Evolutionary conservation across 2,329 filamentous ascomycete genomes (phyloP).

Genomic region (Ascochyta clinopodiicola): DNA sequence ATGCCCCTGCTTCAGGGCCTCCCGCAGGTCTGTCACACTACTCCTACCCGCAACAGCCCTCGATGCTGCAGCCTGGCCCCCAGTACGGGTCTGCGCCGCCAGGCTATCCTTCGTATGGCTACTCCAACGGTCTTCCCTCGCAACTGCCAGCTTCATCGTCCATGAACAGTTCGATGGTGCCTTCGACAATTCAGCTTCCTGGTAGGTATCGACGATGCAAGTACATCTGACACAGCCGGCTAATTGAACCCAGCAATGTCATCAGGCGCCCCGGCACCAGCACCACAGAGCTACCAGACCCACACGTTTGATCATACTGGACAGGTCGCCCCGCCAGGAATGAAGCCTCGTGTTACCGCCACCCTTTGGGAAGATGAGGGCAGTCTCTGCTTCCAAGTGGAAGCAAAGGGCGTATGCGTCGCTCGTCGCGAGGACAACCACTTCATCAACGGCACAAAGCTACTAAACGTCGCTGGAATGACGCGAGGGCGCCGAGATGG

Average conservation of each 20-base stretch:
- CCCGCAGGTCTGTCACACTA: slow-evolving; percentile 78
- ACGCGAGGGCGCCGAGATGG: slow-evolving; percentile 93
- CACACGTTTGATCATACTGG: slow-evolving; percentile 84
- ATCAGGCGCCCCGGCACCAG: slow-evolving; percentile 38
- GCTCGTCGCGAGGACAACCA: slow-evolving; percentile 97
- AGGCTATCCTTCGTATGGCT: slow-evolving; percentile 74
- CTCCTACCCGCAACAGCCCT: slow-evolving; percentile 71
- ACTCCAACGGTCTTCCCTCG: slow-evolving; percentile 78
- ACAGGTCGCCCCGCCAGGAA: slow-evolving; percentile 87
- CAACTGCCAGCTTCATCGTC: slow-evolving; percentile 72
- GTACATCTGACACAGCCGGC: neutral
- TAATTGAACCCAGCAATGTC: slow-evolving; percentile 40
- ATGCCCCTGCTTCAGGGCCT: slow-evolving; percentile 77
- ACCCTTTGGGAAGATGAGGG: slow-evolving; percentile 99
- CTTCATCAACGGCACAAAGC: slow-evolving; percentile 98
- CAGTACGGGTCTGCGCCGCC: slow-evolving; percentile 67
- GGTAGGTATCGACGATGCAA: slow-evolving; percentile 46
- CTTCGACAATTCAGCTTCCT: slow-evolving; percentile 72
- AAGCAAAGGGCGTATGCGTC: slow-evolving; percentile 94
- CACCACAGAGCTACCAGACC: slow-evolving; percentile 45
- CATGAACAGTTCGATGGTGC: slow-evolving; percentile 70
- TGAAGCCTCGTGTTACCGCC: slow-evolving; percentile 95
- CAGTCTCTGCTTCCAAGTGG: slow-evolving; percentile 96
- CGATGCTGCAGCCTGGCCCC: slow-evolving; percentile 75
- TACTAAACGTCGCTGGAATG: slow-evolving; percentile 97